A percentile compares a stretch with the other conserved stretches of the same genome.
Conservation (phyloP, 2,329 filamentous ascomycete species). For the Gyromitra esculenta region DNA sequence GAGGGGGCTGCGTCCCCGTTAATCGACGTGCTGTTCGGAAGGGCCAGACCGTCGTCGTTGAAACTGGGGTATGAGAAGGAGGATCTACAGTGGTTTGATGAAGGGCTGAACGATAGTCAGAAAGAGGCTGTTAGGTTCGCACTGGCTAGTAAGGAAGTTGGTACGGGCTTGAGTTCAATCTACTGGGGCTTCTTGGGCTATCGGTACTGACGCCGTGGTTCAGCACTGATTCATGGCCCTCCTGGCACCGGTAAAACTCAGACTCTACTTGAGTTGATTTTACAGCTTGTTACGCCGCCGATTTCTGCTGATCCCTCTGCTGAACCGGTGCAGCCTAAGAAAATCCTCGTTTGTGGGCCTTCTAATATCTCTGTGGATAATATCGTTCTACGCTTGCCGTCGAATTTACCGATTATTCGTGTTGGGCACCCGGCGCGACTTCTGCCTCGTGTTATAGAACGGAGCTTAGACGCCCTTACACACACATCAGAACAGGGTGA, state of each 20-base stretch:
- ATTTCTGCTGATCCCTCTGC: not conserved
- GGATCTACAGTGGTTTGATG: constrained; percentile 70
- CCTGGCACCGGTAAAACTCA: constrained; percentile 98
- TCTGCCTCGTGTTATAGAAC: constrained; percentile 84
- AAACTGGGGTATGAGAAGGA: constrained; percentile 62
- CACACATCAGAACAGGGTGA: constrained; percentile 87
- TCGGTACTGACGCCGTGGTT: constrained; percentile 18
- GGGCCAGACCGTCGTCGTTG: constrained; percentile 66
- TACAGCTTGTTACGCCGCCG: constrained; percentile 73
- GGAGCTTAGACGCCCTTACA: constrained; percentile 90
- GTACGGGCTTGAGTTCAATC: constrained; percentile 69
- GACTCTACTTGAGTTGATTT: constrained; percentile 91
- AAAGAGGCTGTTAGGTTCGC: constrained; percentile 82
- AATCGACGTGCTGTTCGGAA: constrained; percentile 71
- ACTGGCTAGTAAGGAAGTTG: constrained; percentile 74
- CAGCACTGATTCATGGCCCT: constrained; percentile 79
- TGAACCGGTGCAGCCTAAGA: constrained; percentile 39
- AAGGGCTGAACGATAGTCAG: constrained; percentile 72
- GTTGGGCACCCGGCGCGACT: constrained; percentile 92
- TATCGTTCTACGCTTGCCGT: constrained; percentile 88
- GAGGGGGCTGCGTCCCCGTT: constrained; percentile 68
- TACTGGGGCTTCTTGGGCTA: not conserved
- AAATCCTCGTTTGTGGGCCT: constrained; percentile 88
- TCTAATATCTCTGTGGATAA: constrained; percentile 99
- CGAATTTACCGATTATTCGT: constrained; percentile 86